Evolutionary conservation across 306 rosid genomes (phyloP), one percentile per base, ranked within the genome.

Genomic region (Trifolium repens): DNA sequence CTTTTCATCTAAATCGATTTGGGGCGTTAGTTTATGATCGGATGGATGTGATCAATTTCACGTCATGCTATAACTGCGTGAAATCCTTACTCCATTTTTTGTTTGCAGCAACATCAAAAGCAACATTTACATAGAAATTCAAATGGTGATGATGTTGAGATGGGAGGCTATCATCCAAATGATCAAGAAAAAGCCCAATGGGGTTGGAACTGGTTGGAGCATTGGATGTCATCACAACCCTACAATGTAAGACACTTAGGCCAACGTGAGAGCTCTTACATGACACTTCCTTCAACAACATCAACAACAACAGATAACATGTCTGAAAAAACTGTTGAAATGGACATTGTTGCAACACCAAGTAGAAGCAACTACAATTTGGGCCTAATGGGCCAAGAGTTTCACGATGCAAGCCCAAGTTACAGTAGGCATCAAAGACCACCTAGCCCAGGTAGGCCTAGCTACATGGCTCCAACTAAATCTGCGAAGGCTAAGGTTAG

Each of bases 171-270:
- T 17, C 40, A 79, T 53, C 52, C 61, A 7, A 43, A 79, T 14
- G 88, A 75, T 42, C 67, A 17, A 0, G 96, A 90, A 8, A 90
- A 87, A 71, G 71, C 72, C 30, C 90, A 85, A n/a, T 86, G 92
- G 92, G 97, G 94, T 63, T 91, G 98, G 96, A 90, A 88, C 71
- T 94, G 94, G 96, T 87, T 91, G 6, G 96, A 94, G 71, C 84
- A 83, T 57, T 91, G 96, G 98, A 94, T 91, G 96, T 84, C 96
- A 19, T 85, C 96, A 1, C 91, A 94, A 24, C 94, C 94, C 17
- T 1, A 78, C 69, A 61, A 78, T 9, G 72, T 58, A 6, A 80
- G 69, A 50, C 80, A 70, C 60, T 2, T 79, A 35, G 80, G 77
- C 0, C 76, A 82, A 1, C 84, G 53, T 5, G 91, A 88, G 9